Evolutionary conservation across 2,329 filamentous ascomycete genomes (phyloP).

Genomic region (Fonsecaea erecta): DNA sequence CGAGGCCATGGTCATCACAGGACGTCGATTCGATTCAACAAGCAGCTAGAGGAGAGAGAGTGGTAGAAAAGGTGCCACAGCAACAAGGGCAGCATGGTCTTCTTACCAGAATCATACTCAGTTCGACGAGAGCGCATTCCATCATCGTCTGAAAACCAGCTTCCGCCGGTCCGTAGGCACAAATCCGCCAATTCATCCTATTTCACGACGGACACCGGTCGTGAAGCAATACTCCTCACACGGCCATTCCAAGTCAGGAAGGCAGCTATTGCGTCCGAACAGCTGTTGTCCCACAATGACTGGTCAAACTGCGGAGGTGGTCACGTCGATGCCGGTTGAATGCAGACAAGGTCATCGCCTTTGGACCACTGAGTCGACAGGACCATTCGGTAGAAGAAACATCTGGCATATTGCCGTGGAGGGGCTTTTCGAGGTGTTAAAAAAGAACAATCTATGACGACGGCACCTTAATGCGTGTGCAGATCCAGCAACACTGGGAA

Average conservation of each 20-base stretch:
- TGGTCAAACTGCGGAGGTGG: constrained; percentile 7
- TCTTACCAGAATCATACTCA: constrained; percentile 26
- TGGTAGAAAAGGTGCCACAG: constrained; percentile 7
- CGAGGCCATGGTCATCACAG: constrained; percentile 17
- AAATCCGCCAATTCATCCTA: constrained; percentile 18
- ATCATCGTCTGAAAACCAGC: neutral
- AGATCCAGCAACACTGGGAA: neutral
- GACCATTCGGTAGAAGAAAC: neutral
- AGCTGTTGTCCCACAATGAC: neutral
- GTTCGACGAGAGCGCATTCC: neutral
- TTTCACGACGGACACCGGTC: constrained; percentile 10
- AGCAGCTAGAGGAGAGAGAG: constrained; percentile 14
- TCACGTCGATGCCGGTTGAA: constrained; percentile 13
- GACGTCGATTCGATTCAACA: constrained; percentile 12
- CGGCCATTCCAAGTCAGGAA: constrained; percentile 12
- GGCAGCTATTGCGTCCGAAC: neutral
- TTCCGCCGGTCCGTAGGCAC: constrained; percentile 15
- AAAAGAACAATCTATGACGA: constrained; percentile 2
- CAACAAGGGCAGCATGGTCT: constrained; percentile 3
- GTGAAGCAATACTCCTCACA: constrained; percentile 6
- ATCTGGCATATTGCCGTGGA: constrained; percentile 11
- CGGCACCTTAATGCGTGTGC: neutral
- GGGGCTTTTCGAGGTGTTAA: neutral
- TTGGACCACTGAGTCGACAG: constrained; percentile 3
- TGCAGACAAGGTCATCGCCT: constrained; percentile 5